Evolutionary conservation across 176 grass and related monocot species (phyloP).

Genomic region (Zea luxurians): DNA sequence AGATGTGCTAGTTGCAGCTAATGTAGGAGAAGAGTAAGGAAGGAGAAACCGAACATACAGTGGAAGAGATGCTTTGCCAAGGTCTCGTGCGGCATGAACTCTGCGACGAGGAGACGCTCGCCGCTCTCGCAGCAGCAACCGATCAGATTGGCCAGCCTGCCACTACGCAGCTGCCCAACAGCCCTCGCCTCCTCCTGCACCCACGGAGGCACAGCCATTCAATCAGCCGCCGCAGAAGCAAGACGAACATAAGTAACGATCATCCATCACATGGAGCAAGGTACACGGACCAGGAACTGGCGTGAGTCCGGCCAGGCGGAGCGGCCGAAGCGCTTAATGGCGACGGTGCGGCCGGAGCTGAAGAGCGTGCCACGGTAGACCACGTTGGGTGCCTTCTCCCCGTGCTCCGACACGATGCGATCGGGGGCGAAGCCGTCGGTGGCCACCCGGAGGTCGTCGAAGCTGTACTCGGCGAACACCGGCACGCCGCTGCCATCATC

Average conservation of each 20-base stretch:
- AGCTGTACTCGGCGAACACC: slow-evolving; percentile 66
- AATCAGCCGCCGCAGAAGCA: slow-evolving; percentile 13
- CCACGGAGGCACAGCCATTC: background rate
- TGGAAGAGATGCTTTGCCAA: slow-evolving; percentile 95
- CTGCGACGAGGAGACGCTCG: slow-evolving; percentile 71
- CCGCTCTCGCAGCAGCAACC: slow-evolving; percentile 74
- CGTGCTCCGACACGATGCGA: slow-evolving; percentile 88
- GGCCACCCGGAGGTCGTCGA: slow-evolving; percentile 69
- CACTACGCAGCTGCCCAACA: slow-evolving; percentile 73
- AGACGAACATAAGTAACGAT: background rate
- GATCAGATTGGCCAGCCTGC: slow-evolving; percentile 67
- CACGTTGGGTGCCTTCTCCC: slow-evolving; percentile 86
- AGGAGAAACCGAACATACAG: slow-evolving; percentile 52
- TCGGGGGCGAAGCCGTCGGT: slow-evolving; percentile 78
- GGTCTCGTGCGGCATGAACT: slow-evolving; percentile 87
- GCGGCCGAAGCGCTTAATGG: slow-evolving; percentile 69
- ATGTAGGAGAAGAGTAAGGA: background rate
- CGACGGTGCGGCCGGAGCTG: slow-evolving; percentile 53
- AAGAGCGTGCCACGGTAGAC: slow-evolving; percentile 79
- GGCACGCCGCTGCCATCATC: slow-evolving; percentile 44
- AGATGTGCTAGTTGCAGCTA: slow-evolving; percentile 3
- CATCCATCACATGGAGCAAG: background rate
- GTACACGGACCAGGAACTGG: slow-evolving; percentile 63
- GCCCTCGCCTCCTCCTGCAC: slow-evolving; percentile 75
- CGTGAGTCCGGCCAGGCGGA: slow-evolving; percentile 76